Base-by-base conservation (phyloP, 73 alveolate genomes). In the Halteria grandinella region DNA sequence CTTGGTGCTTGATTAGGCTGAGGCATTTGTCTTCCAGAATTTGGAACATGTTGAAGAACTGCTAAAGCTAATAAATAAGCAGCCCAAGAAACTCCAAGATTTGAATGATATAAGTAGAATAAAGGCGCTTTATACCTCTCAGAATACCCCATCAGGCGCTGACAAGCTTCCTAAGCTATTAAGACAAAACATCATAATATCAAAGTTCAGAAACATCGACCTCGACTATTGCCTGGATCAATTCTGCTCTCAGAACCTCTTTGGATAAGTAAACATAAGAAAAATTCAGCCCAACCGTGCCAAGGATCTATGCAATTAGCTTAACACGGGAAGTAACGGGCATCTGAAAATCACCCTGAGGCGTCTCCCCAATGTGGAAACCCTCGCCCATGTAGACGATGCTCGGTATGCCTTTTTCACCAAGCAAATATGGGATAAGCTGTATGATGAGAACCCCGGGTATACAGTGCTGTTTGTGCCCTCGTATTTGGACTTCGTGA, bases 11-110 rank as follows among this genome's bases (percentile, higher is more conserved):
- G 98, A 92, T 64, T 75, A 85, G 40, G 86, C 96, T 40, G 96
- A 92, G 47, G 91, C 85, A 31, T 92, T 92, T 52, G 75, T 85
- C 47, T 92, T 88, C 79, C 92, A 92, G 80, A 92, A 92, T 69
- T 36, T 85, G 33, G 98, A 92, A 37, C 98, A 92, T 89, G 73
- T 92, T 69, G 91, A 92, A 69, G 98, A 92, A 70, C 79, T 92
- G 4, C 62, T 92, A 59, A 75, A 79, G 64, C 84, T 73, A 58
- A 34, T 89, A 4, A 92, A 92, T 79, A 84, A 73, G 59, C 76
- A 57, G 5, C 98, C 98, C 4, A 92, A 85, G 80, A 88, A 85
- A 41, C 87, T 88, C 29, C 89, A 83, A 55, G 55, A 86, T 40
- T 84, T 92, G 25, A 88, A 85, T 74, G 94, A 88, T 62, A 92